Evolutionary conservation across 2,329 filamentous ascomycete species (phyloP).

Genomic region (Pestalotiopsis sp.): DNA sequence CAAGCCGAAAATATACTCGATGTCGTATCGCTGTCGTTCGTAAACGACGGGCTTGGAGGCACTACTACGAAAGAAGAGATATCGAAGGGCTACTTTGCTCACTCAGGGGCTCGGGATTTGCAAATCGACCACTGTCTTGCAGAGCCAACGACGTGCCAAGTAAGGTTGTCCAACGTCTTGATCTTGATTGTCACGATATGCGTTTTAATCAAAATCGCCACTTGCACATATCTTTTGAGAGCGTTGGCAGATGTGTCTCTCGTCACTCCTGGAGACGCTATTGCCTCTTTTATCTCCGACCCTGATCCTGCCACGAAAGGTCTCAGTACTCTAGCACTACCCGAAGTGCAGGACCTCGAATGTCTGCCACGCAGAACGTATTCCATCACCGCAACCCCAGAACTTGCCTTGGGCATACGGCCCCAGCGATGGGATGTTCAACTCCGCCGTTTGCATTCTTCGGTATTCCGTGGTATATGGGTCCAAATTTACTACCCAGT

Average conservation of each 20-base stretch:
- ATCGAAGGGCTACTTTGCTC: neutral
- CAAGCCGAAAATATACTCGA: neutral
- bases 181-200: constrained; percentile 24
- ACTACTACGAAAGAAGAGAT: neutral
- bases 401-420: neutral
- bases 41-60: neutral
- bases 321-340: neutral
- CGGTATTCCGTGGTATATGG: constrained; percentile 6
- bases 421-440: constrained; percentile 18
- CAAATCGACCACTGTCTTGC: constrained; percentile 23
- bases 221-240: constrained; percentile 32
- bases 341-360: constrained; percentile 2
- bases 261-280: constrained; percentile 52
- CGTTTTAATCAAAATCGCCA: constrained; percentile 41
- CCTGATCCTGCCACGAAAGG: constrained; percentile 39
- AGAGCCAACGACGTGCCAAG: constrained; percentile 21
- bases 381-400: neutral
- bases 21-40: neutral
- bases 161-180: constrained; percentile 21
- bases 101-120: neutral
- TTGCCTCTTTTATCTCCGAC: constrained; percentile 50
- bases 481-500: constrained; percentile 11
- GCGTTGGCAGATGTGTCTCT: constrained; percentile 39
- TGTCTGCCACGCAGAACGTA: neutral
- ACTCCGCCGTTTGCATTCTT: neutral